Conservation (phyloP, 495 filamentous ascomycete species). For the Aspergillus steynii region DNA sequence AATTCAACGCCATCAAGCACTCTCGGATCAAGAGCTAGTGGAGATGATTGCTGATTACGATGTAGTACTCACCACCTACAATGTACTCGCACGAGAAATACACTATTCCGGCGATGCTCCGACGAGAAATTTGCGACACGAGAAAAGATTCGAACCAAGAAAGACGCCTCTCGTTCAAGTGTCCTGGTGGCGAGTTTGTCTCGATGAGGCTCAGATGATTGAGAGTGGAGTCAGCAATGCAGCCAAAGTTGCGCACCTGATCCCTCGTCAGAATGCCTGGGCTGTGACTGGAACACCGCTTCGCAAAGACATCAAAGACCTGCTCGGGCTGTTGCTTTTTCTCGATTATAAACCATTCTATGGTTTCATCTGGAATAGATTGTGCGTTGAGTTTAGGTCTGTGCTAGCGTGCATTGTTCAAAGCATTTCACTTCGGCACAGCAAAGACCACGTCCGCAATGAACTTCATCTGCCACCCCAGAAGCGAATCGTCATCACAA, state of each 20-base stretch:
- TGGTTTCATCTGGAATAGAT: slow-evolving; percentile 64
- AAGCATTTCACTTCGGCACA: slow-evolving; percentile 76
- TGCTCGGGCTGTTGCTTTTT: slow-evolving; percentile 74
- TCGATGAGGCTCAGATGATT: slow-evolving; percentile 96
- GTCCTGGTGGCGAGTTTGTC: slow-evolving; percentile 88
- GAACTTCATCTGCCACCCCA: slow-evolving; percentile 71
- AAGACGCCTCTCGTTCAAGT: slow-evolving; percentile 76
- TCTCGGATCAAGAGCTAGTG: slow-evolving; percentile 47
- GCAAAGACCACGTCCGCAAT: slow-evolving; percentile 72
- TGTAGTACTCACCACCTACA: slow-evolving; percentile 86
- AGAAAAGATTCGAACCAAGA: slow-evolving; percentile 63
- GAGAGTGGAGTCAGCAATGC: slow-evolving; percentile 84
- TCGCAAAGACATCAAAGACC: slow-evolving; percentile 68
- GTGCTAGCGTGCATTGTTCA: slow-evolving; percentile 67
- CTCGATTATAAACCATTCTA: slow-evolving; percentile 76
- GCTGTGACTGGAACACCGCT: slow-evolving; percentile 91
- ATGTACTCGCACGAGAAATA: slow-evolving; percentile 72
- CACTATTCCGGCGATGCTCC: slow-evolving; percentile 69
- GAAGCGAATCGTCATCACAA: slow-evolving; percentile 80
- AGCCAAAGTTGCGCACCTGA: slow-evolving; percentile 72
- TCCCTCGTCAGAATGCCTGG: slow-evolving; percentile 87
- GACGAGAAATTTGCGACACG: slow-evolving; percentile 62
- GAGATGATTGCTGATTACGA: slow-evolving; percentile 57
- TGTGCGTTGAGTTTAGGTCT: slow-evolving; percentile 58
- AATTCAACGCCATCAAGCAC: slow-evolving; percentile 39